Percentiles rank a stretch among this genome's conserved stretches.
Conservation (phyloP, 2,329 filamentous ascomycete species). For the Acephala macrosclerotiorum region DNA sequence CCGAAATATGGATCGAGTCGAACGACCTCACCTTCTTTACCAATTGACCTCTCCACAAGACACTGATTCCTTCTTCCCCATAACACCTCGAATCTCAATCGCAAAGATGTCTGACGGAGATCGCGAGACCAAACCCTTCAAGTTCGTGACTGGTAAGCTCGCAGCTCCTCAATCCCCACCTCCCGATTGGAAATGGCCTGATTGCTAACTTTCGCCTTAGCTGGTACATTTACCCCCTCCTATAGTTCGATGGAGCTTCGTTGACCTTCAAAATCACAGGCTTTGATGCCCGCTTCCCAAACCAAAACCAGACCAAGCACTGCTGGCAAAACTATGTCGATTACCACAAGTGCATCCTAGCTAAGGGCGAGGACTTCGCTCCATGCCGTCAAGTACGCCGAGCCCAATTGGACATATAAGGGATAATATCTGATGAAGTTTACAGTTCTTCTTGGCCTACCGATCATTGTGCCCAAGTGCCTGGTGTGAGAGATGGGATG, state of each 20-base stretch:
- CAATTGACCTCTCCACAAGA: conserved; percentile 40
- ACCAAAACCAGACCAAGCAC: conserved; percentile 99
- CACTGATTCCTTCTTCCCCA: conserved; percentile 42
- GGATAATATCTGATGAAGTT: conserved; percentile 36
- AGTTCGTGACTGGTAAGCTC: conserved; percentile 96
- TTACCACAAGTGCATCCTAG: conserved; percentile 99
- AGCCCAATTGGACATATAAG: conserved; percentile 45
- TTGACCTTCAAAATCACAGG: conserved; percentile 59
- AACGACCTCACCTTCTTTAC: conserved; percentile 39
- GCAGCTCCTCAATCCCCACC: conserved; percentile 33
- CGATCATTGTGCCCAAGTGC: conserved; percentile 95
- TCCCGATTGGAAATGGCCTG: conserved; percentile 38
- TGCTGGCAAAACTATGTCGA: conserved; percentile 99
- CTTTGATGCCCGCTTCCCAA: conserved; percentile 99
- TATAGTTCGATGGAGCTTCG: conserved; percentile 20
- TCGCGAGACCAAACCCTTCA: conserved; percentile 98
- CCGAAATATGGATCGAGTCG: conserved; percentile 44
- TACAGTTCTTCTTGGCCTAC: conserved; percentile 94
- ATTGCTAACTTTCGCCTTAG: conserved; percentile 52
- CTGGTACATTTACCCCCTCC: conserved; percentile 51
- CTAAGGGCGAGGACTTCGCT: conserved; percentile 98
- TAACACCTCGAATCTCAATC: conserved; percentile 44
- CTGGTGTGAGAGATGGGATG: conserved; percentile 96
- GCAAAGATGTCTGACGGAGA: conserved; percentile 91
- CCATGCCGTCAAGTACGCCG: conserved; percentile 90